Evolutionary conservation across 306 rosid species (phyloP).

Genomic region (Vicia sativa): DNA sequence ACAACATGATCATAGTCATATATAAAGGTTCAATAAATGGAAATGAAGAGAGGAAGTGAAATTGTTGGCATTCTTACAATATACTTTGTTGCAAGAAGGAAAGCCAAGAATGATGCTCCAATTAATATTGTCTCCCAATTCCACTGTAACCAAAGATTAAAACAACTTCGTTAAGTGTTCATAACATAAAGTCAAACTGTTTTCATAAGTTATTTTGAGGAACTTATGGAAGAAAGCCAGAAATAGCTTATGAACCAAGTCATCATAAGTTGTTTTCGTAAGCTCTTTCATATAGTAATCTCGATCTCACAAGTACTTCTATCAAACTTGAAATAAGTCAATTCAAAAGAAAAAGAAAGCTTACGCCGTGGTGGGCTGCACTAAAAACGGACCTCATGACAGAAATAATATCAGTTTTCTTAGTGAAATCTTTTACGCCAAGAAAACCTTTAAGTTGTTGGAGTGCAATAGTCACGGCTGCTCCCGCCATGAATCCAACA

Average conservation of each 20-base stretch:
- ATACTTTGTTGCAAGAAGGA: conserved; percentile 63
- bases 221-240: too few species aligned
- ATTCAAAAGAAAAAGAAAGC: background rate
- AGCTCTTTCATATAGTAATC: too few species aligned
- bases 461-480: conserved; percentile 79
- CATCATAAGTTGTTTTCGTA: too few species aligned
- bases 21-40: conserved; percentile 9
- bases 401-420: conserved; percentile 73
- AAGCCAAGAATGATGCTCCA: conserved; percentile 64
- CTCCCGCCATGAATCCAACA: conserved; percentile 94
- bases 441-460: conserved; percentile 91
- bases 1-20: background rate
- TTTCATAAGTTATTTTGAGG: too few species aligned
- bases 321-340: background rate
- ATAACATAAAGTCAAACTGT: too few species aligned
- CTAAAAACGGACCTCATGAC: conserved; percentile 69
- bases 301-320: background rate
- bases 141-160: conserved; percentile 63
- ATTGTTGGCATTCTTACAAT: conserved; percentile 53
- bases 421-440: conserved; percentile 65
- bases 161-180: background rate
- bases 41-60: conserved; percentile 1
- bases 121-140: conserved; percentile 80
- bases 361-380: conserved; percentile 71
- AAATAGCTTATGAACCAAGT: too few species aligned